Percentiles rank a stretch among this genome's conserved stretches.
Evolutionary conservation across 352 stramenopile genomes (phyloP).

Genomic region (Pythium dissimile): DNA sequence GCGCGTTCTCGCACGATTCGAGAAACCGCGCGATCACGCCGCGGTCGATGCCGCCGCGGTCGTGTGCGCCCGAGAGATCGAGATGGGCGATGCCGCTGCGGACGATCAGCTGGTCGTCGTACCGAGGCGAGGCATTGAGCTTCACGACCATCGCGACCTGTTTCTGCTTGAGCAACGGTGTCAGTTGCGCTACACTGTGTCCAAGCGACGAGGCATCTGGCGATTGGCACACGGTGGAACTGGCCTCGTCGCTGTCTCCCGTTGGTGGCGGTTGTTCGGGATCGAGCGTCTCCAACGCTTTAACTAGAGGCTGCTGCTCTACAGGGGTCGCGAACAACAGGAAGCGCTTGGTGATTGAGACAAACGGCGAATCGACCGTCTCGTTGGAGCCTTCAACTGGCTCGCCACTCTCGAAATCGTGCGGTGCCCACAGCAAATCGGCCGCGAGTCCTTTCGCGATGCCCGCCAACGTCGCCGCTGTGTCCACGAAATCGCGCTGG

Average conservation of each 20-base stretch:
- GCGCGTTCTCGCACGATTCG: conserved; percentile 71
- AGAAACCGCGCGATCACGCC: conserved; percentile 85
- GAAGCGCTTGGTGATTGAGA: conserved; percentile 25
- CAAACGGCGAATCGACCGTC: background rate
- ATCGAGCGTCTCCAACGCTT: background rate
- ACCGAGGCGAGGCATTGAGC: conserved; percentile 90
- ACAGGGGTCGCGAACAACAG: conserved; percentile 19
- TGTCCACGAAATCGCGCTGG: conserved; percentile 10
- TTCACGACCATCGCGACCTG: conserved; percentile 90
- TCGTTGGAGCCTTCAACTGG: background rate
- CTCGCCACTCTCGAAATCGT: background rate
- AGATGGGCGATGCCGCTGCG: conserved; percentile 86
- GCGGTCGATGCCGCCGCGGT: conserved; percentile 36
- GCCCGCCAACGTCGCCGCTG: conserved; percentile 11
- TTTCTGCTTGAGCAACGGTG: conserved; percentile 30
- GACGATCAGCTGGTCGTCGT: conserved; percentile 85
- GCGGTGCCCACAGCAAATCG: conserved; percentile 12
- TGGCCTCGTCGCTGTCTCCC: background rate
- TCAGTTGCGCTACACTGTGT: conserved; percentile 17
- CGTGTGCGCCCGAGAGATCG: conserved; percentile 77
- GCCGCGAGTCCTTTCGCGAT: conserved; percentile 21
- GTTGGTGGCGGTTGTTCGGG: background rate
- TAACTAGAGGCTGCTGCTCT: background rate
- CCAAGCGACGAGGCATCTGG: too few species aligned
- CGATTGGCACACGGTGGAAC: too few species aligned